These are phyloP conservation scores for Chrysopogon serrulatus DNA, from an alignment of 176 grass and related monocot species.

Conservation along the genomic window DNA sequence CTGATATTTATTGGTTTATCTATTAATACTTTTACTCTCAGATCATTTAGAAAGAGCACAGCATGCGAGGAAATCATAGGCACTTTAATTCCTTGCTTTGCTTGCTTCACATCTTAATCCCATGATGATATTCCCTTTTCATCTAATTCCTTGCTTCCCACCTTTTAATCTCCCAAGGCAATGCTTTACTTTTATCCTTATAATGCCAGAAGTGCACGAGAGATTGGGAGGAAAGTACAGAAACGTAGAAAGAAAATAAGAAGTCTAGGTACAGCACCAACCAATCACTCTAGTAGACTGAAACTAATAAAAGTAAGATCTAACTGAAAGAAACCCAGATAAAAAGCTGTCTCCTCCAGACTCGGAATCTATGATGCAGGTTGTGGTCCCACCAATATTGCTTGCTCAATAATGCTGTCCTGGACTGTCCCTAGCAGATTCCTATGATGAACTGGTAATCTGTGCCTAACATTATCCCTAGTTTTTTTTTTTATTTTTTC, in stretches of 20 bases:
- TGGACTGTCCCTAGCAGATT: slow-evolving; percentile 18
- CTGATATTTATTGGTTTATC: background rate
- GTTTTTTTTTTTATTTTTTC: background rate
- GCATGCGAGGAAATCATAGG: background rate
- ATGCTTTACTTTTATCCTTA: background rate
- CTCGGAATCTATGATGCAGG: slow-evolving; percentile 22
- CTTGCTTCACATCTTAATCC: background rate
- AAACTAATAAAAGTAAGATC: slow-evolving; percentile 31
- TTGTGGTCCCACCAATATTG: slow-evolving; percentile 15
- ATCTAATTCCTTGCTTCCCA: background rate
- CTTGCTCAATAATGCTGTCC: slow-evolving; percentile 18
- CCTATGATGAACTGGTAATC: slow-evolving; percentile 4
- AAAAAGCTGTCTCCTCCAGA: slow-evolving; percentile 4
- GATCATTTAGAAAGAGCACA: background rate
- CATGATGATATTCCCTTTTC: slow-evolving; percentile 4
- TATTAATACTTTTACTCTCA: background rate
- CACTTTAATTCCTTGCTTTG: background rate
- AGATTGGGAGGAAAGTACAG: background rate
- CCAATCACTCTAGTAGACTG: background rate
- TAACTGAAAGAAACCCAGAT: slow-evolving; percentile 21
- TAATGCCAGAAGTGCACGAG: background rate
- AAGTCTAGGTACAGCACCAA: background rate
- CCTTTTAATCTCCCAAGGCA: background rate
- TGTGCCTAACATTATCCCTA: background rate
- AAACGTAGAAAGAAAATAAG: background rate